Evolutionary conservation across 345 rosid species (phyloP).

Genomic region (Lumnitzera littorea): DNA sequence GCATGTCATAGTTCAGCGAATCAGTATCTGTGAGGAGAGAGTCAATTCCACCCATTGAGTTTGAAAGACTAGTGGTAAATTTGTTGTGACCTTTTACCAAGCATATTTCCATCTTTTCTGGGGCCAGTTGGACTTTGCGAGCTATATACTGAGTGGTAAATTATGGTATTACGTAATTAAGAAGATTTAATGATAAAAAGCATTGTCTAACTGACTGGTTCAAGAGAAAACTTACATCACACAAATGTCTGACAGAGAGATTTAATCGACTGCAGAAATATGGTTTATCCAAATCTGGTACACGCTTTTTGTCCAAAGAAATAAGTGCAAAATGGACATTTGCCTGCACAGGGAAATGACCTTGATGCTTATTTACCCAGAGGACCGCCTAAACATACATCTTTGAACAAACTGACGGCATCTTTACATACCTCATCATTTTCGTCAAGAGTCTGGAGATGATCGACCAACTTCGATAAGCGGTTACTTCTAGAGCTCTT

Average conservation of each 20-base stretch:
- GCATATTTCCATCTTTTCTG: slow-evolving; percentile 54
- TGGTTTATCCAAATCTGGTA: slow-evolving; percentile 60
- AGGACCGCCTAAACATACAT: neutral
- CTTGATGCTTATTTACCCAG: neutral
- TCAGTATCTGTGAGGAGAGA: neutral
- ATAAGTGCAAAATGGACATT: slow-evolving; percentile 74
- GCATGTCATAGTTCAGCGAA: slow-evolving; percentile 18
- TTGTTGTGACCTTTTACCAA: slow-evolving; percentile 27
- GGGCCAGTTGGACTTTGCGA: neutral
- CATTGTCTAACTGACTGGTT: no score
- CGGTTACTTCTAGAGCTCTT: slow-evolving; percentile 57
- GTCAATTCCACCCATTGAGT: neutral
- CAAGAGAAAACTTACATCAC: slow-evolving; percentile 53
- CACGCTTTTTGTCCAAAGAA: slow-evolving; percentile 47
- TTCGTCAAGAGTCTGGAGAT: slow-evolving; percentile 59
- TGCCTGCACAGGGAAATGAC: slow-evolving; percentile 22
- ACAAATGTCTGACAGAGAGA: slow-evolving; percentile 59
- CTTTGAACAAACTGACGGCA: neutral
- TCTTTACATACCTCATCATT: slow-evolving; percentile 49
- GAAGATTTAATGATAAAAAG: no score
- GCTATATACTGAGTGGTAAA: no score
- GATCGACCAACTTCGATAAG: slow-evolving; percentile 60
- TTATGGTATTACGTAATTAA: no score
- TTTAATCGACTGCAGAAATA: slow-evolving; percentile 68
- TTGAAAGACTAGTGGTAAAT: slow-evolving; percentile 18